Evolutionary conservation across 2,329 filamentous ascomycete species (phyloP).

Genomic region (Hirsutella thompsonii): DNA sequence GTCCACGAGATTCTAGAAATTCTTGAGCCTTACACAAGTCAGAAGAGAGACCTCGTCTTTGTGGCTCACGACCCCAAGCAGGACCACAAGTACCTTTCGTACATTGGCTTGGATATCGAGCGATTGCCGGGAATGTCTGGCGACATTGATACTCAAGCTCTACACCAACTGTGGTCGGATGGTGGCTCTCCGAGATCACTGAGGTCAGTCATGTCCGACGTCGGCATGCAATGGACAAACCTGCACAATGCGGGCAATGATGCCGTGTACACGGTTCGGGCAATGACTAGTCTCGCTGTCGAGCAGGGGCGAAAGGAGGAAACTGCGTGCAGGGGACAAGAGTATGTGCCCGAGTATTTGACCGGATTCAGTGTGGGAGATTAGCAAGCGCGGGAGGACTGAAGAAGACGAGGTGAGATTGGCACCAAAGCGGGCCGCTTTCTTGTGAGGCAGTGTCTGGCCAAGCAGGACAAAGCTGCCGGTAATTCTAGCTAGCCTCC

Average conservation of each 20-base stretch:
- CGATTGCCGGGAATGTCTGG: conserved; percentile 43
- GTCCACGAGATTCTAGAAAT: conserved; percentile 20
- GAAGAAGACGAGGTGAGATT: conserved; percentile 3
- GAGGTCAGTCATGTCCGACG: conserved; percentile 43
- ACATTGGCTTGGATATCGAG: conserved; percentile 49
- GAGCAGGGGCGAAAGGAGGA: conserved; percentile 11
- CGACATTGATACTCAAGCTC: conserved; percentile 56
- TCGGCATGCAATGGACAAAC: conserved; percentile 49
- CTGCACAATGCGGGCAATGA: conserved; percentile 88
- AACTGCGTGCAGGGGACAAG: conserved; percentile 6
- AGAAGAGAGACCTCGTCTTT: conserved; percentile 48
- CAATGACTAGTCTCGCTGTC: conserved; percentile 42
- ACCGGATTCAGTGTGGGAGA: background rate
- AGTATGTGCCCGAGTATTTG: conserved; percentile 6
- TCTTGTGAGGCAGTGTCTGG: background rate
- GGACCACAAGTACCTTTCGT: conserved; percentile 57
- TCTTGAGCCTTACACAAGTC: conserved; percentile 17
- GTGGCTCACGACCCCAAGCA: conserved; percentile 61
- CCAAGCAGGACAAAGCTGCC: background rate
- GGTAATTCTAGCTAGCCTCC: conserved; percentile 7
- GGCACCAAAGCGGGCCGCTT: background rate
- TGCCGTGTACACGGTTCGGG: conserved; percentile 65
- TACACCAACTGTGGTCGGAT: conserved; percentile 53
- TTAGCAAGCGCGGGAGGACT: background rate
- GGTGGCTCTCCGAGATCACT: conserved; percentile 43